Conservation (phyloP, 1,139 yeast species). For the Geotrichum candidum region DNA sequence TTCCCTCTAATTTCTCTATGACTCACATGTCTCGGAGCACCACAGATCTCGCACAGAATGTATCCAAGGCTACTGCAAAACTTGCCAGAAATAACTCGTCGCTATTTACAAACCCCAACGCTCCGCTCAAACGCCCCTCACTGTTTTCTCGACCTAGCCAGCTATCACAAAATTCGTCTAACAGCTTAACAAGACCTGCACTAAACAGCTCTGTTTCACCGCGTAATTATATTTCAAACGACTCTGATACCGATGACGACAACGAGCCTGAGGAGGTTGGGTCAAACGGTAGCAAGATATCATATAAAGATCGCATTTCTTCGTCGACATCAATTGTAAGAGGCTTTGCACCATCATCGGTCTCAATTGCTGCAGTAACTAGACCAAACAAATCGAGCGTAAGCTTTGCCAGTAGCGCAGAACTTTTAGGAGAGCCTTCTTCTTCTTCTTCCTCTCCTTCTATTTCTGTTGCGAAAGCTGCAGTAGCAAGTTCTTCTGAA, state of each 20-base stretch:
- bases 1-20: conserved; percentile 10
- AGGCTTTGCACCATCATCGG: conserved; percentile 42
- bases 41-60: not conserved
- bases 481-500: not conserved
- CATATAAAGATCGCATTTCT: conserved; percentile 26
- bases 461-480: not conserved
- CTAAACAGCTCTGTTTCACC: not conserved
- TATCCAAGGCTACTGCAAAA: conserved; percentile 4
- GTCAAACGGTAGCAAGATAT: conserved; percentile 18
- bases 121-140: conserved; percentile 9
- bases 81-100: conserved; percentile 10
- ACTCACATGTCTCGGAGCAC: conserved; percentile 7
- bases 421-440: not conserved
- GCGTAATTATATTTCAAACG: conserved; percentile 6
- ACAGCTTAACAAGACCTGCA: not conserved
- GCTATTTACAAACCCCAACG: conserved; percentile 1
- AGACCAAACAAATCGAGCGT: not conserved
- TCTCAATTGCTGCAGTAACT: conserved; percentile 23
- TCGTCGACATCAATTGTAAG: conserved; percentile 42
- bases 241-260: not conserved
- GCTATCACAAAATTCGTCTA: not conserved
- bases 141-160: conserved; percentile 11
- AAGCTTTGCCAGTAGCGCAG: not conserved
- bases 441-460: not conserved
- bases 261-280: conserved; percentile 19